phyloP scores from a whole-genome alignment of 73 alveolate species.

The Tetrahymena malaccensis region DNA sequence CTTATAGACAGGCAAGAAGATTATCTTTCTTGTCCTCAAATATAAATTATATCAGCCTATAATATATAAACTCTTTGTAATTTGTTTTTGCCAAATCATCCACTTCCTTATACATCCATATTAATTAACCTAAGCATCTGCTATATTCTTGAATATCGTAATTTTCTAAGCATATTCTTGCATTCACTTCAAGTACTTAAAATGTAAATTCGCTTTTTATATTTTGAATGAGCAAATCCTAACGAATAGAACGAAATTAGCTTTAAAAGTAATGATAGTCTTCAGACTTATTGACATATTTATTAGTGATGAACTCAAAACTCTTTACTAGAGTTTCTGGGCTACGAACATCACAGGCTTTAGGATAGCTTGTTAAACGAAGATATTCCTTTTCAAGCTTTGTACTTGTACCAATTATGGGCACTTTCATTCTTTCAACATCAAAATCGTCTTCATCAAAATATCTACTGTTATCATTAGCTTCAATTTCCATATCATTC shows the following conservation, averaged over 20 bases:
- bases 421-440: not conserved
- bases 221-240: constrained; percentile 65
- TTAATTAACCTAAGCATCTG: constrained; percentile 43
- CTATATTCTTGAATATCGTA: constrained; percentile 67
- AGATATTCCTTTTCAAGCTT: constrained; percentile 65
- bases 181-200: constrained; percentile 73
- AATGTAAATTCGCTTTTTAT: constrained; percentile 60
- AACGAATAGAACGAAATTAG: constrained; percentile 64
- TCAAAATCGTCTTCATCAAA: not conserved
- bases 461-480: not conserved
- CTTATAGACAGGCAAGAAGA: not conserved
- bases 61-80: not conserved
- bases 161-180: constrained; percentile 71
- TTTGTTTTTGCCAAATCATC: not conserved
- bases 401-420: constrained; percentile 48
- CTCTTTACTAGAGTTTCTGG: constrained; percentile 55
- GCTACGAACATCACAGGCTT: constrained; percentile 68
- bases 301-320: constrained; percentile 39
- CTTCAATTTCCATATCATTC: not conserved
- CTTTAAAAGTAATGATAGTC: constrained; percentile 66
- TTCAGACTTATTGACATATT: constrained; percentile 49
- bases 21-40: not conserved
- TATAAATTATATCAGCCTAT: not conserved
- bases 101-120: not conserved
- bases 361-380: constrained; percentile 67